Base-by-base conservation (phyloP, 371 early-diverging fungal genomes). In the Choanephora cucurbitarum region DNA sequence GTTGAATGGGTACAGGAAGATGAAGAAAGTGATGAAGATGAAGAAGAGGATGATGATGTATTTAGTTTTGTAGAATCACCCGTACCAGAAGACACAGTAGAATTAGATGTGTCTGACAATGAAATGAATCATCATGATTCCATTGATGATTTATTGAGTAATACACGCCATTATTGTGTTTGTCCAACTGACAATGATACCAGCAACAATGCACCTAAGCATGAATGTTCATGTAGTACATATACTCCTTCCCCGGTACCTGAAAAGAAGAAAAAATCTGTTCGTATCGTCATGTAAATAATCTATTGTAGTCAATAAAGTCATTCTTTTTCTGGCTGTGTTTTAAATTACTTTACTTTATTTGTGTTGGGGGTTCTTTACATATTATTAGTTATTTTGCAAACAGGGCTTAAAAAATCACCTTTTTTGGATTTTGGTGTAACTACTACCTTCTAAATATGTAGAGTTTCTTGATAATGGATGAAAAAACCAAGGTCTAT, bases 281-380 rank as follows among this genome's bases (percentile, higher is more conserved):
- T 66, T 44, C 52, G 60, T 23, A 66, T 66, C 43, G 51, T 52
- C n/a, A 47, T 64, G 65, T 64, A 64, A 63, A 58, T 62, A 62
- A 9, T n/a, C 37, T 48, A 11, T 49, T n/a, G 17, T 45, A n/a
- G n/a, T n/a, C n/a, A n/a, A n/a, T n/a, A n/a, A n/a, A n/a, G n/a
- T n/a, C n/a, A 3, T 37, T 14, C 37, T 37, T 14, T 37, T 37
- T 28, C 28, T 28, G n/a, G n/a, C n/a, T n/a, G n/a, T n/a, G 3
- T 7, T 28, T 28, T 28, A 5, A 3, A 28, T 28, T 28, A 28
- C 28, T 28, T 3, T 28, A 28, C 28, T n/a, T n/a, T n/a, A n/a
- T n/a, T n/a, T n/a, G n/a, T n/a, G n/a, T n/a, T n/a, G n/a, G n/a
- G n/a, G n/a, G n/a, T n/a, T n/a, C n/a, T n/a, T n/a, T n/a, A n/a